phyloP scores from a whole-genome alignment of 306 rosid species.

The Hippophae tibetana region DNA sequence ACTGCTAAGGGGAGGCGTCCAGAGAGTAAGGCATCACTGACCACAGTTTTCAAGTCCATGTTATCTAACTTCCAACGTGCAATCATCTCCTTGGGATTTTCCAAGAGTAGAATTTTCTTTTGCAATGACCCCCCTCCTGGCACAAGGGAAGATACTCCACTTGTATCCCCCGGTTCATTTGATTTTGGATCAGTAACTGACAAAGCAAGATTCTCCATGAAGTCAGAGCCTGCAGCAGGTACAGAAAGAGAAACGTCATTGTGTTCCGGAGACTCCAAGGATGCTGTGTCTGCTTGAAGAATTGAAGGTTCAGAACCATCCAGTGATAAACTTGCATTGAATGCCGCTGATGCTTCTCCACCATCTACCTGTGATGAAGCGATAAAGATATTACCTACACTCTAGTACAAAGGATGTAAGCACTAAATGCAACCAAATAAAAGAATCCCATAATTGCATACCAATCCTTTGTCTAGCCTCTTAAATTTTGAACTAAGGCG shows the following conservation, averaged over 20 bases:
- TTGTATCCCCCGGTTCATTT: constrained; percentile 42
- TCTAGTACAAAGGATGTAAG: constrained; percentile 4
- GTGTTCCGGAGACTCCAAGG: constrained; percentile 40
- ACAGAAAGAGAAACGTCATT: constrained; percentile 43
- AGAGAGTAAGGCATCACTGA: constrained; percentile 83
- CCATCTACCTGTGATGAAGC: constrained; percentile 47
- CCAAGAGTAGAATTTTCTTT: constrained; percentile 48
- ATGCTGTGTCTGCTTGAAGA: constrained; percentile 36
- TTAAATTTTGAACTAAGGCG: constrained; percentile 59
- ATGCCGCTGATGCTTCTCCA: constrained; percentile 35
- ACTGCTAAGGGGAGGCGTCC: constrained; percentile 98
- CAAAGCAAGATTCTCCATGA: constrained; percentile 46
- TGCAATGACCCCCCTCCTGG: constrained; percentile 31
- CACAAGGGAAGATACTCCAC: constrained; percentile 40
- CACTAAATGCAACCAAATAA: constrained; percentile 14
- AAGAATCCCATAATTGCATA: constrained; percentile 27
- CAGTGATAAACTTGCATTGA: constrained; percentile 33
- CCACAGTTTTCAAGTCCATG: constrained; percentile 73
- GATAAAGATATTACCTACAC: constrained; percentile 18
- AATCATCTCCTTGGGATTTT: constrained; percentile 89
- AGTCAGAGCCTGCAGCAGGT: constrained; percentile 25
- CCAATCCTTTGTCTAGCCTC: constrained; percentile 68
- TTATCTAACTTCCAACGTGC: constrained; percentile 92
- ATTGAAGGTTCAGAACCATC: constrained; percentile 47
- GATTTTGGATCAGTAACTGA: constrained; percentile 39